phyloP scores from a whole-genome alignment of 768 basidiomycete species.

The Russula ochroleuca region DNA sequence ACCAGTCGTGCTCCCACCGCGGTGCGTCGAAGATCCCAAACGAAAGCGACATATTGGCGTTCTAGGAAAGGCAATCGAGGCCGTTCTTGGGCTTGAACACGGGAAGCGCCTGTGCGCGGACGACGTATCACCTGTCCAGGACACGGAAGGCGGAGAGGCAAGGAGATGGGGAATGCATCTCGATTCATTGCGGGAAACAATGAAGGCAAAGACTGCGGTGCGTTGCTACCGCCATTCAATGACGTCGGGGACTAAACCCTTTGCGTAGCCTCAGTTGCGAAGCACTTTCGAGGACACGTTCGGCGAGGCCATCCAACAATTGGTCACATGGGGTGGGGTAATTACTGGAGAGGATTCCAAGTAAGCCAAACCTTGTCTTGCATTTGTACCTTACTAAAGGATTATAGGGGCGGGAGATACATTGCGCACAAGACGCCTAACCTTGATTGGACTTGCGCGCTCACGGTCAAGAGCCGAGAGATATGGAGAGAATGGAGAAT shows the following conservation, averaged over 20 bases:
- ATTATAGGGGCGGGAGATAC: slow-evolving; percentile 61
- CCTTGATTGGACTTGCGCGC: slow-evolving; percentile 60
- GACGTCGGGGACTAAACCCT: neutral
- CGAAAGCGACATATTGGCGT: slow-evolving; percentile 69
- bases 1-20: slow-evolving; percentile 70
- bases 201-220: slow-evolving; percentile 57
- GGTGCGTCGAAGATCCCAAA: slow-evolving; percentile 72
- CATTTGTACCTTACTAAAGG: slow-evolving; percentile 17
- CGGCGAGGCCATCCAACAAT: slow-evolving; percentile 71
- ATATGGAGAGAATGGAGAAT: slow-evolving; percentile 65
- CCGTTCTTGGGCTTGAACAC: slow-evolving; percentile 55
- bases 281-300: slow-evolving; percentile 66
- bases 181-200: slow-evolving; percentile 49
- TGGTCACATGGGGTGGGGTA: slow-evolving; percentile 69
- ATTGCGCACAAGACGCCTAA: slow-evolving; percentile 67
- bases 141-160: slow-evolving; percentile 63
- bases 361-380: slow-evolving; percentile 42
- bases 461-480: slow-evolving; percentile 62
- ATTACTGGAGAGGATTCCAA: slow-evolving; percentile 57
- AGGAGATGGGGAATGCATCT: slow-evolving; percentile 69
- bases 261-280: slow-evolving; percentile 49
- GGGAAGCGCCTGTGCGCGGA: slow-evolving; percentile 63
- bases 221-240: slow-evolving; percentile 24
- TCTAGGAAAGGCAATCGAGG: slow-evolving; percentile 69
- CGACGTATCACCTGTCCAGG: slow-evolving; percentile 38